Evolutionary conservation across 2,329 filamentous ascomycete species (phyloP).

Genomic region (Fusarium circinatum): DNA sequence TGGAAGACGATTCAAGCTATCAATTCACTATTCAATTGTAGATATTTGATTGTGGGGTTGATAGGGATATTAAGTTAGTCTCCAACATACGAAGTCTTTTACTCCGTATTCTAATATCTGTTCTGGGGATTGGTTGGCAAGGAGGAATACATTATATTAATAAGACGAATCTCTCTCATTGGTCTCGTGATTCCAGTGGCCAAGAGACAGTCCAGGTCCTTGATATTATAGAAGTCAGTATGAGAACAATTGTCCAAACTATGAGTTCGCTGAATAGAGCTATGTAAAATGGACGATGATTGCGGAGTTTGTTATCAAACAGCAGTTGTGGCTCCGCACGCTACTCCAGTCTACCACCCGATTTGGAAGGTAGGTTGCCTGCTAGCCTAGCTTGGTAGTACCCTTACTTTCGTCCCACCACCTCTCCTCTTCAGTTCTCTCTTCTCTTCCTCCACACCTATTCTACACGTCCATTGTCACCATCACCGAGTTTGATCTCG

Average conservation of each 20-base stretch:
- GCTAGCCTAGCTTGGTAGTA: slow-evolving; percentile 11
- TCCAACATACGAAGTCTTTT: neutral
- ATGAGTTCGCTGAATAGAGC: neutral
- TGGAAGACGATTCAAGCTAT: neutral
- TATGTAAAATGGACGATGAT: neutral
- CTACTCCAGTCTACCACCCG: slow-evolving; percentile 39
- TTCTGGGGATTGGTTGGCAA: neutral
- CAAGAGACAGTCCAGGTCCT: neutral
- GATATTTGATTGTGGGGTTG: neutral
- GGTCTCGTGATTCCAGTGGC: too few relatives aligned
- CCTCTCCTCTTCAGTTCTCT: slow-evolving; percentile 19
- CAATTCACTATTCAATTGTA: neutral
- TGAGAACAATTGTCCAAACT: neutral
- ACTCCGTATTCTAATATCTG: neutral
- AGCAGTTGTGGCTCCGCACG: neutral
- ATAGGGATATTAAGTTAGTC: neutral
- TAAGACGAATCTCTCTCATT: neutral
- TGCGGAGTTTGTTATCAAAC: neutral
- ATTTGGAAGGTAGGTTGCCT: slow-evolving; percentile 40
- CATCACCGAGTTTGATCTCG: slow-evolving; percentile 11
- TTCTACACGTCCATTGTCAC: neutral
- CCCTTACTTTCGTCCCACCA: slow-evolving; percentile 24
- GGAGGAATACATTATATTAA: neutral
- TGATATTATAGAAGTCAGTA: neutral
- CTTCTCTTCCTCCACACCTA: slow-evolving; percentile 16